Percentiles rank a stretch among this genome's conserved stretches.
Conservation (phyloP, 257 asterid genomes). For the Solanum chiquidenum region DNA sequence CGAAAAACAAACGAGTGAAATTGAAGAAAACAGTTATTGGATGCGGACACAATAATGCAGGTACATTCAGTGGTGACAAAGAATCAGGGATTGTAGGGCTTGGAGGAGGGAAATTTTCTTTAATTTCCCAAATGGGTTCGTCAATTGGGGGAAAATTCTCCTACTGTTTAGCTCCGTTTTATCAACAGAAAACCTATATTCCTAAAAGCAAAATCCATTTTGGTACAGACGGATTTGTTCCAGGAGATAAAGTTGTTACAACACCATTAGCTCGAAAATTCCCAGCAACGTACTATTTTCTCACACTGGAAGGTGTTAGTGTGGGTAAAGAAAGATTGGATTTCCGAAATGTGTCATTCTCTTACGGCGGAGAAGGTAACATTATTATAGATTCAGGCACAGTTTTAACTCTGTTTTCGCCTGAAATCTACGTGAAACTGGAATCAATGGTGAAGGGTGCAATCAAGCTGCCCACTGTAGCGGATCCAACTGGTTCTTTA, state of each 20-base stretch:
- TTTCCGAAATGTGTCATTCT: neutral
- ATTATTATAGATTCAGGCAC: constrained; percentile 60
- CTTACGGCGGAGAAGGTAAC: constrained; percentile 15
- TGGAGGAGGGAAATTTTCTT: constrained; percentile 36
- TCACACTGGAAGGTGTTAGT: constrained; percentile 44
- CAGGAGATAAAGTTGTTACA: constrained; percentile 16
- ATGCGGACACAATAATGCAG: neutral
- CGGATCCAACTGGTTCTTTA: constrained; percentile 20
- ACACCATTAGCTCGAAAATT: constrained; percentile 25
- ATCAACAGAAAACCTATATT: neutral
- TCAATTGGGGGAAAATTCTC: constrained; percentile 42
- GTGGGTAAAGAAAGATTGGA: constrained; percentile 25
- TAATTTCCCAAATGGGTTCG: constrained; percentile 36
- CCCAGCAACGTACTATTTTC: constrained; percentile 21
- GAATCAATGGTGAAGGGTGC: constrained; percentile 3
- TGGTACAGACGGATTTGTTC: constrained; percentile 27
- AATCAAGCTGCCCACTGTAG: neutral
- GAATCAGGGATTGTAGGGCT: constrained; percentile 63
- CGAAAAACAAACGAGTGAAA: neutral
- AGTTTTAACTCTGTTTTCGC: constrained; percentile 31
- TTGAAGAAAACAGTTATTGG: neutral
- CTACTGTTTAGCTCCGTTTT: constrained; percentile 41
- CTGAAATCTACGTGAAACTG: constrained; percentile 1
- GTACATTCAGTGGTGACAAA: neutral
- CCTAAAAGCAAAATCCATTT: constrained; percentile 37